These are phyloP conservation scores for Penicillium waksmanii DNA, from an alignment of 495 filamentous ascomycete genomes.

Conservation along the genomic window DNA sequence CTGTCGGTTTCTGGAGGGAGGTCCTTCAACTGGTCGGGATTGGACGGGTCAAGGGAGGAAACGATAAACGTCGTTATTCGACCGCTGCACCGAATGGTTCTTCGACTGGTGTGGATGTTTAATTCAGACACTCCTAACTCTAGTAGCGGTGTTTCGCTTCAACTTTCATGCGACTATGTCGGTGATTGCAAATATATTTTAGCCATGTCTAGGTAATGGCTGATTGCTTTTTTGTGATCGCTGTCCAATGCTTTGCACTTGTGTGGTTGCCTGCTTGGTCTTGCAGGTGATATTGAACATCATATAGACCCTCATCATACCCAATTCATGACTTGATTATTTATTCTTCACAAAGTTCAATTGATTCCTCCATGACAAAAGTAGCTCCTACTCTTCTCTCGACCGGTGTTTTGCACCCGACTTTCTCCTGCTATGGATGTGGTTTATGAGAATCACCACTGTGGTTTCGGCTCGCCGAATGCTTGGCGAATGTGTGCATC, in stretches of 20 bases:
- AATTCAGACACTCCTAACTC: neutral
- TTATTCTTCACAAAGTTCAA: neutral
- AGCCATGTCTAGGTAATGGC: too few species aligned
- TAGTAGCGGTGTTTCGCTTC: neutral
- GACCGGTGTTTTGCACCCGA: too few species aligned
- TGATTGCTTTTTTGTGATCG: too few species aligned
- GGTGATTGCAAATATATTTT: too few species aligned
- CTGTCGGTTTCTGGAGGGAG: constrained; percentile 34
- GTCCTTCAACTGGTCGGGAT: constrained; percentile 27
- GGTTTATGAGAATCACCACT: too few species aligned
- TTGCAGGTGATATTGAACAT: neutral
- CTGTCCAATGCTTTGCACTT: neutral
- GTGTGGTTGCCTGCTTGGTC: neutral
- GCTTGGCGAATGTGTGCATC: too few species aligned
- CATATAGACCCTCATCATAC: constrained; percentile 1
- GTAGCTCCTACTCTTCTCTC: too few species aligned
- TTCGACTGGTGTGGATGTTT: neutral
- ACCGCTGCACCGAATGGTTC: neutral
- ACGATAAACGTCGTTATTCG: constrained; percentile 23
- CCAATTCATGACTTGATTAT: constrained; percentile 4
- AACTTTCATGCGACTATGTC: neutral
- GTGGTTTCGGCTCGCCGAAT: too few species aligned
- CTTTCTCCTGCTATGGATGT: too few species aligned
- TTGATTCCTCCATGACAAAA: neutral
- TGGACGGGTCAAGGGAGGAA: constrained; percentile 23